A percentile compares a stretch with the other conserved stretches of the same genome.
Evolutionary conservation across 2,329 filamentous ascomycete genomes (phyloP).

Genomic region (Coleophoma cylindrospora): DNA sequence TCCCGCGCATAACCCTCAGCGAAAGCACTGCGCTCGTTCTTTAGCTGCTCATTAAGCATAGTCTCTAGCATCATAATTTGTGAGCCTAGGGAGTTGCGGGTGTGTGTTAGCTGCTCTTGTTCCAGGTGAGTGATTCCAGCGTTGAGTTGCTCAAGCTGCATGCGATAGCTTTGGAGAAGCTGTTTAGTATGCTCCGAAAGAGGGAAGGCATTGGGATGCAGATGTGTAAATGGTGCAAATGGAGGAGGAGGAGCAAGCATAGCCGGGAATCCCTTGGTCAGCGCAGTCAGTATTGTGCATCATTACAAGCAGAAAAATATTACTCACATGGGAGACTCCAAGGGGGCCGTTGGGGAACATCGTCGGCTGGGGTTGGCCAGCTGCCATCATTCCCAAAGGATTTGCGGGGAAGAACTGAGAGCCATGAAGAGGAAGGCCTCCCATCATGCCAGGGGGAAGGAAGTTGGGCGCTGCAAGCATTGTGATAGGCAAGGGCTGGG

Average conservation of each 20-base stretch:
- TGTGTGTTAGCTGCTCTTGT: conserved; percentile 42
- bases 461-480: conserved; percentile 22
- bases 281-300: conserved; percentile 2
- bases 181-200: conserved; percentile 12
- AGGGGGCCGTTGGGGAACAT: conserved; percentile 7
- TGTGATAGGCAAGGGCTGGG: conserved; percentile 16
- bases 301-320: neutral
- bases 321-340: neutral
- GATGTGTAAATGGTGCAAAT: too few relatives aligned
- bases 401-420: conserved; percentile 8
- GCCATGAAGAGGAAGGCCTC: conserved; percentile 9
- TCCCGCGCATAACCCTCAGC: conserved; percentile 2
- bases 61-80: conserved; percentile 12
- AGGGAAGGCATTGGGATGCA: conserved; percentile 4
- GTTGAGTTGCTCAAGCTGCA: conserved; percentile 50
- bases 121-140: conserved; percentile 59
- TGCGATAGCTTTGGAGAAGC: conserved; percentile 33
- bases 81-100: conserved; percentile 35
- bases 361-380: conserved; percentile 15
- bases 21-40: neutral
- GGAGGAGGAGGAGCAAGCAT: too few relatives aligned
- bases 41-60: neutral
- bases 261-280: too few relatives aligned
- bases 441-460: conserved; percentile 6
- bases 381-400: conserved; percentile 10